Evolutionary conservation across 2,329 filamentous ascomycete species (phyloP), one percentile per base, ranked within the genome.

Genomic region (Neophaeococcomyces mojaviensis): DNA sequence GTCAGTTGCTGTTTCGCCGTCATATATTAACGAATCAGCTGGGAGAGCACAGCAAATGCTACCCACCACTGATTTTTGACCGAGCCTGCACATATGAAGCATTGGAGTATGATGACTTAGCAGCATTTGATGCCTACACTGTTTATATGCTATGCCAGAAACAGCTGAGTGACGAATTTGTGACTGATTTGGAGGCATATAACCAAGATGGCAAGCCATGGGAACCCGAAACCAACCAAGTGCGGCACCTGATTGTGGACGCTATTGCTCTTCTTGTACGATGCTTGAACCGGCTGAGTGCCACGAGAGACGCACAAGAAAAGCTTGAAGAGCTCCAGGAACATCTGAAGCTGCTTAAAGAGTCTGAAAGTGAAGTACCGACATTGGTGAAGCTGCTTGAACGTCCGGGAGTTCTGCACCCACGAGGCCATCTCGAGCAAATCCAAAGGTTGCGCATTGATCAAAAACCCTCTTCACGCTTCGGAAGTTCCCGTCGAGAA

Each of bases 61-160:
- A 46, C 31, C 53, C 53, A 10, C 46, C 52, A 10, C 31, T 54
- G 16, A 44, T 57, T 13, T 59, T 71, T 10, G 56, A 62, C 22
- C 79, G 89, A 26, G 87, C 87, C 19, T 68, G 77, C 28, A 71
- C 84, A 34, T 81, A 96, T 64, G 76, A 81, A 13, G 71, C 79
- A 37, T 73, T 96, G 38, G 86, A 81, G 31, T 97, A 95, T 64
- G 87, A 88, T 0, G 92, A 98, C 63, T 77, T 98, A 32, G 88
- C 88, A 4, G 82, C 84, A 9, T 87, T 88, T 28, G 89, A 96
- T 70, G 87, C 88, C 4, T 97, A 97, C 63, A 83, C 85, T 46
- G 88, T 89, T 1, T 74, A 97, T n/a, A 77, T 95, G 3, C 70
- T 98, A 38, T 77, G 85, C 13, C 90, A 97, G 60, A 87, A 92